A percentile compares a stretch with the other conserved stretches of the same genome.
phyloP scores from a whole-genome alignment of 305 asterid species.

The Salvia sclarea region DNA sequence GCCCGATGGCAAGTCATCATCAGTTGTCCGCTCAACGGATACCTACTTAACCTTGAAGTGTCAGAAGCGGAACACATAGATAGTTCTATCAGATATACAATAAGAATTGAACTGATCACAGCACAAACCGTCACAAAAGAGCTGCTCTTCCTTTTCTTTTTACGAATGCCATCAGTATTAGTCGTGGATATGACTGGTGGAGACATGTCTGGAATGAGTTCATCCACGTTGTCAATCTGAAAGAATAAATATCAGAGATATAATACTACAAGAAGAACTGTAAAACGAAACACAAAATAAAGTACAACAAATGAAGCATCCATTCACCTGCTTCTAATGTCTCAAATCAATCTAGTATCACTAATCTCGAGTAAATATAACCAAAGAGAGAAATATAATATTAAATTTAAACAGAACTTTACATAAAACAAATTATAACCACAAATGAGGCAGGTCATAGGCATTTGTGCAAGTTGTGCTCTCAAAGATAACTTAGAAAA shows the following conservation, averaged over 20 bases:
- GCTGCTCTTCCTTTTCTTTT: constrained; percentile 26
- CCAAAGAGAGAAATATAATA: not conserved
- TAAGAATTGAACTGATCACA: constrained; percentile 21
- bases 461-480: not conserved
- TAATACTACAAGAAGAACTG: not conserved
- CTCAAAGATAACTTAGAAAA: not conserved
- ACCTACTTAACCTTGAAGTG: constrained; percentile 42
- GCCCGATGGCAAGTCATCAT: constrained; percentile 58
- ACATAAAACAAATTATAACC: not conserved
- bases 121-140: constrained; percentile 40
- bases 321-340: not conserved
- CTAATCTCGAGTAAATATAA: not conserved
- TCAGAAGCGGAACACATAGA: constrained; percentile 28
- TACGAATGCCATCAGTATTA: constrained; percentile 13
- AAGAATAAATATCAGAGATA: not conserved
- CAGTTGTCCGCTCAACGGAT: constrained; percentile 37
- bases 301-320: not conserved
- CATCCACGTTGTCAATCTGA: constrained; percentile 35
- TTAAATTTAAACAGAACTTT: not conserved
- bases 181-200: constrained; percentile 28
- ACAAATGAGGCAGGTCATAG: too few species aligned
- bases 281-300: not conserved
- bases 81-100: constrained; percentile 21
- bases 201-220: constrained; percentile 26
- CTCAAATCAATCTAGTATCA: not conserved